These are phyloP conservation scores for Tilletia caries DNA, from an alignment of 1,284 basidiomycete genomes.

Conservation along the genomic window DNA sequence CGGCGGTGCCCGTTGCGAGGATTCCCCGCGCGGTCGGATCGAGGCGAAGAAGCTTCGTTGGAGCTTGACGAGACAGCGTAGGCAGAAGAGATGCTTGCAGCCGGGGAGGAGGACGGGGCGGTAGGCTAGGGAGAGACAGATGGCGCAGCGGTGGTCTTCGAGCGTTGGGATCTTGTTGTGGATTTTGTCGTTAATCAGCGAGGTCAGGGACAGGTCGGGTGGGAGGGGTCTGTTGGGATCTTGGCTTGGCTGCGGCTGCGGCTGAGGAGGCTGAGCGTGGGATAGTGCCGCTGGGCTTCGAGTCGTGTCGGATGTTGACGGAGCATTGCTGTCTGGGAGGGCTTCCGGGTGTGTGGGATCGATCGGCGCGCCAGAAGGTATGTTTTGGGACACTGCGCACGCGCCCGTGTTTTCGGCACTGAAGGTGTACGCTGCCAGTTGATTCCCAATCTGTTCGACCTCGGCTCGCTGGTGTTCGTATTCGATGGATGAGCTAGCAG, in stretches of 20 bases:
- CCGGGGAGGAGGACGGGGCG: slow-evolving; percentile 4
- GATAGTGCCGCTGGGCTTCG: not conserved
- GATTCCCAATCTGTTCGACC: not conserved
- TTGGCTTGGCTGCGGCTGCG: too few relatives aligned
- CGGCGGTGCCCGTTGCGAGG: not conserved
- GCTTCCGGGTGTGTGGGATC: too few relatives aligned
- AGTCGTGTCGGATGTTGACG: not conserved
- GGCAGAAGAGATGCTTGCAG: not conserved
- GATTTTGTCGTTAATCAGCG: not conserved
- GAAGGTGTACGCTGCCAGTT: not conserved
- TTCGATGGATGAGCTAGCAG: too few relatives aligned
- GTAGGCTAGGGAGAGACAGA: not conserved
- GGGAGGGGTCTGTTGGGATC: too few relatives aligned
- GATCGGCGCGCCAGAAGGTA: too few relatives aligned
- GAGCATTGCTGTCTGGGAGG: not conserved
- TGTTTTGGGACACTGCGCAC: not conserved
- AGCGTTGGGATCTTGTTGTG: not conserved
- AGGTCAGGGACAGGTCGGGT: not conserved
- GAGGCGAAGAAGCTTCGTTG: not conserved
- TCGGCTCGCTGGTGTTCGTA: not conserved
- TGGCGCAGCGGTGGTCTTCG: not conserved
- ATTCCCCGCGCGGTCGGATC: not conserved
- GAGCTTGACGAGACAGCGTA: not conserved
- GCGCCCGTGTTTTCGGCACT: not conserved
- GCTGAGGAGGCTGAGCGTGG: too few relatives aligned